Evolutionary conservation across 2,329 filamentous ascomycete genomes (phyloP).

Genomic region (Fonsecaea erecta): DNA sequence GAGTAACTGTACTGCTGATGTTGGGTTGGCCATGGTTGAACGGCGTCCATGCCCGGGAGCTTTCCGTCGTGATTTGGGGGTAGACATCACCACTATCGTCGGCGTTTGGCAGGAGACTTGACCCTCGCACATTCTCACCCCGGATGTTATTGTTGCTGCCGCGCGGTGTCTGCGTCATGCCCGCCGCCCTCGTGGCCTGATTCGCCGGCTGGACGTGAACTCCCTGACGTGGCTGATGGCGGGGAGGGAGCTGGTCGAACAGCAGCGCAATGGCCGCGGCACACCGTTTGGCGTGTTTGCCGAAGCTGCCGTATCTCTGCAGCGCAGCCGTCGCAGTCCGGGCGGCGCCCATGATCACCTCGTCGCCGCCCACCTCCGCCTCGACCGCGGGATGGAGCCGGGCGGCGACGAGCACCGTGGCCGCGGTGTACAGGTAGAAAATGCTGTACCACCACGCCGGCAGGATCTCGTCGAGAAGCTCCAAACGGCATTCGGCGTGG

Average conservation of each 20-base stretch:
- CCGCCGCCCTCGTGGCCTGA: background rate
- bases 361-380: slow-evolving; percentile 6
- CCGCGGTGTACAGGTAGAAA: slow-evolving; percentile 45
- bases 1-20: background rate
- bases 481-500: slow-evolving; percentile 9
- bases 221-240: background rate
- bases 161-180: background rate
- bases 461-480: slow-evolving; percentile 38
- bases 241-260: slow-evolving; percentile 31
- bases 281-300: slow-evolving; percentile 20
- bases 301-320: slow-evolving; percentile 8
- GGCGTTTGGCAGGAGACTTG: background rate
- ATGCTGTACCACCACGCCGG: slow-evolving; percentile 48
- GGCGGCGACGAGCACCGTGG: slow-evolving; percentile 44
- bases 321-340: slow-evolving; percentile 8
- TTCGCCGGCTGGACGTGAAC: background rate
- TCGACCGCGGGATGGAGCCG: slow-evolving; percentile 32
- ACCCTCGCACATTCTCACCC: background rate
- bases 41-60: background rate
- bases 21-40: background rate
- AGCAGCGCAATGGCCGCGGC: slow-evolving; percentile 14
- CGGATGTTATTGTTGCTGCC: background rate
- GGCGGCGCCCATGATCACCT: slow-evolving; percentile 13
- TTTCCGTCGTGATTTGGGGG: background rate
- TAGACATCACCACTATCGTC: background rate